Evolutionary conservation across 441 rosid genomes (phyloP).

Genomic region (Melastoma candidum): DNA sequence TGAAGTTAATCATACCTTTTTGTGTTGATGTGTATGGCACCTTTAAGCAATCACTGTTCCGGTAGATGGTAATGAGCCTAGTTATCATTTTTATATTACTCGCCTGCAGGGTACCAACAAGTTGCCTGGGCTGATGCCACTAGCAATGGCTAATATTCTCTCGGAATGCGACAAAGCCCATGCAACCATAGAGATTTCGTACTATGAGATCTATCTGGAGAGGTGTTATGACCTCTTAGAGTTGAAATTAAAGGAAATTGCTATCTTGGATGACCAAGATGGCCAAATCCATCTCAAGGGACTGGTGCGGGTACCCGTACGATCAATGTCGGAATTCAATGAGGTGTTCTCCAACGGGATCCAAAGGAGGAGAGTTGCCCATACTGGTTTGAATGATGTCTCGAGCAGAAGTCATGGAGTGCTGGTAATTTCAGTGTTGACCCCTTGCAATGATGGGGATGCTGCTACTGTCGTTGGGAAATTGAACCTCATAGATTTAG

Average conservation of each 20-base stretch:
- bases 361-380: constrained; percentile 72
- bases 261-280: constrained; percentile 55
- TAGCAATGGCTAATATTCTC: constrained; percentile 60
- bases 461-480: constrained; percentile 40
- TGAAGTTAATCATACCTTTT: too few relatives aligned
- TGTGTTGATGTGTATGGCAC: too few relatives aligned
- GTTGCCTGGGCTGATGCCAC: constrained; percentile 62
- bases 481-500: constrained; percentile 85
- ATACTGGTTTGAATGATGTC: constrained; percentile 72
- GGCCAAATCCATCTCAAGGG: constrained; percentile 78
- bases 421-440: constrained; percentile 53
- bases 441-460: constrained; percentile 30
- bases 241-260: constrained; percentile 41
- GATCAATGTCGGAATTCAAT: constrained; percentile 48
- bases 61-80: too few relatives aligned
- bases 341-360: constrained; percentile 46
- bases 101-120: constrained; percentile 46
- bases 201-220: constrained; percentile 88
- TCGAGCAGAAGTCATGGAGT: constrained; percentile 94
- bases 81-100: too few relatives aligned
- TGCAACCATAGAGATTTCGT: constrained; percentile 57
- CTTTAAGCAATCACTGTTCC: too few relatives aligned
- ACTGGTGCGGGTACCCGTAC: constrained; percentile 43
- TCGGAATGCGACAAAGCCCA: constrained; percentile 36
- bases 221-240: constrained; percentile 77